Conservation (phyloP, 306 rosid genomes). For the Acacia melanoxylon region DNA sequence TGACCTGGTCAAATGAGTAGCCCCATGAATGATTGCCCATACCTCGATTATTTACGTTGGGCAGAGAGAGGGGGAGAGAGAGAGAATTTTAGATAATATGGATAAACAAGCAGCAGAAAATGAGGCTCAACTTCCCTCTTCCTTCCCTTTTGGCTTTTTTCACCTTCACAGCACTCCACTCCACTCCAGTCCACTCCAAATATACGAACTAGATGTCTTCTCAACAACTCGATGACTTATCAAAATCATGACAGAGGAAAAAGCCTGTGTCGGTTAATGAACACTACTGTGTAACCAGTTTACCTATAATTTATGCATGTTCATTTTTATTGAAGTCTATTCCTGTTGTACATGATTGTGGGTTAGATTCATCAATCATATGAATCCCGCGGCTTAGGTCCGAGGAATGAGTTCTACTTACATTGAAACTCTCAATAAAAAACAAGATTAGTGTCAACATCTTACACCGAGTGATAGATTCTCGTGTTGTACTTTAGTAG, state of each 20-base stretch:
- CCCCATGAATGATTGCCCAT: conserved; percentile 40
- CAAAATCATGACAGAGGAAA: conserved; percentile 30
- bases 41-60: neutral
- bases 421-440: conserved; percentile 60
- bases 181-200: neutral
- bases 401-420: conserved; percentile 34
- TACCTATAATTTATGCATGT: conserved; percentile 23
- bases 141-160: conserved; percentile 23
- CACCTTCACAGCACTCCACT: neutral
- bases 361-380: conserved; percentile 32
- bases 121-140: conserved; percentile 10
- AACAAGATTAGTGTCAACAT: conserved; percentile 64
- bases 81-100: neutral
- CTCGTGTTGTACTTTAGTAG: conserved; percentile 22
- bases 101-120: conserved; percentile 16
- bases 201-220: conserved; percentile 32
- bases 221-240: conserved; percentile 31
- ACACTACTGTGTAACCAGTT: neutral
- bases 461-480: conserved; percentile 43
- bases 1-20: conserved; percentile 62
- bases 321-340: conserved; percentile 43
- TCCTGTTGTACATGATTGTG: conserved; percentile 33
- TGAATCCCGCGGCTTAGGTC: conserved; percentile 27
- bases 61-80: neutral
- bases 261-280: conserved; percentile 32